Evolutionary conservation across 345 rosid species (phyloP).

Genomic region (Pistacia atlantica): DNA sequence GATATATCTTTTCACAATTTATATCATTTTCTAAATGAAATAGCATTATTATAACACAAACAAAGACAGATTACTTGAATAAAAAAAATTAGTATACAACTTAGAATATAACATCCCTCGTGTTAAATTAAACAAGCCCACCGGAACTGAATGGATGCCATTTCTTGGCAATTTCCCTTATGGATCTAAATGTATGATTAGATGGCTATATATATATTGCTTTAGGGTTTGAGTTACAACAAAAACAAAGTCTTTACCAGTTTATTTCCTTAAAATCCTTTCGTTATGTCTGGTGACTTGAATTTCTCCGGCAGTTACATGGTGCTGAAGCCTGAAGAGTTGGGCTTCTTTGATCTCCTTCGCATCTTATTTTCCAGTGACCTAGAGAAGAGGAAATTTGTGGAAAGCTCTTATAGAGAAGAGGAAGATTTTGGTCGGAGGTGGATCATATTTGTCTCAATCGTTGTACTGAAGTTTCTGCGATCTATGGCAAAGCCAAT

Average conservation of each 20-base stretch:
- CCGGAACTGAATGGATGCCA: background rate
- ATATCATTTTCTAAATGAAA: too few species aligned
- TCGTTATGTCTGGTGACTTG: conserved; percentile 8
- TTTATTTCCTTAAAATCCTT: too few species aligned
- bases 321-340: conserved; percentile 57
- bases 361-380: conserved; percentile 43
- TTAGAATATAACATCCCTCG: too few species aligned
- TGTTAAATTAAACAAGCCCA: background rate
- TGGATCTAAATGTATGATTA: too few species aligned
- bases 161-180: background rate
- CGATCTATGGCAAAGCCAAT: conserved; percentile 40
- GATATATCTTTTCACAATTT: too few species aligned
- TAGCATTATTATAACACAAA: too few species aligned
- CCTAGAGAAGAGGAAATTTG: conserved; percentile 41
- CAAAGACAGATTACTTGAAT: too few species aligned
- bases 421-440: conserved; percentile 48
- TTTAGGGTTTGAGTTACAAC: too few species aligned
- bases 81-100: too few species aligned
- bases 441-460: conserved; percentile 61
- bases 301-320: conserved; percentile 44
- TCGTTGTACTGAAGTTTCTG: conserved; percentile 46
- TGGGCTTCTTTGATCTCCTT: conserved; percentile 45
- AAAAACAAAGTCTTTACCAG: too few species aligned
- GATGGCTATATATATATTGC: too few species aligned
- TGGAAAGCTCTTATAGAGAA: conserved; percentile 38